phyloP scores from a whole-genome alignment of 257 asterid genomes.

The Euphrasia confusa region DNA sequence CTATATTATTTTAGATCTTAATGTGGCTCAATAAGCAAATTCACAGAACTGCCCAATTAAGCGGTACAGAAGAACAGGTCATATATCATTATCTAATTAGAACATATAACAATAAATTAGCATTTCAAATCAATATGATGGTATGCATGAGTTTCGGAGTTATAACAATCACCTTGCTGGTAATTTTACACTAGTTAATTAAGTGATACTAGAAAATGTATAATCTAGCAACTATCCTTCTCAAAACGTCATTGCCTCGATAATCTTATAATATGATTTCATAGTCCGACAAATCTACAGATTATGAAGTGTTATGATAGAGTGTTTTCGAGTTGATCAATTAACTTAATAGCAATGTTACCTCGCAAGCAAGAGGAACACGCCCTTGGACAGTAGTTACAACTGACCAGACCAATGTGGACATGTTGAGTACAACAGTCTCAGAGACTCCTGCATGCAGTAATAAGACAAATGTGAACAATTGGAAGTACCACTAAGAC shows the following conservation, averaged over 20 bases:
- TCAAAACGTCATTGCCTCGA: conserved; percentile 13
- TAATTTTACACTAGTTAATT: too few species aligned
- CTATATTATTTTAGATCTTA: not conserved
- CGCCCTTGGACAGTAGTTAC: conserved; percentile 89
- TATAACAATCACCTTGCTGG: too few species aligned
- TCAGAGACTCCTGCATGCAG: conserved; percentile 77
- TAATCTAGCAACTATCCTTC: conserved; percentile 11
- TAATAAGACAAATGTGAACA: conserved; percentile 11
- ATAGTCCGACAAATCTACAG: conserved; percentile 16
- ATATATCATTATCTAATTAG: not conserved
- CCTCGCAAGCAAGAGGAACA: conserved; percentile 97
- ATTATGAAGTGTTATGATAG: not conserved
- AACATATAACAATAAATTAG: not conserved
- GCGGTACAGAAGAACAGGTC: not conserved
- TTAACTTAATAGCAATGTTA: conserved; percentile 28
- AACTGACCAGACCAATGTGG: conserved; percentile 80
- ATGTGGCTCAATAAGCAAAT: not conserved
- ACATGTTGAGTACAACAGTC: conserved; percentile 92
- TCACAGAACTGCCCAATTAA: not conserved
- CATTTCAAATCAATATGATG: not conserved
- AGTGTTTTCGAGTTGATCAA: conserved; percentile 14
- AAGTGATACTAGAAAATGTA: not conserved
- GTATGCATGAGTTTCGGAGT: too few species aligned
- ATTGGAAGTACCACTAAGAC: not conserved
- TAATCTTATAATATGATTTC: conserved; percentile 1